Evolutionary conservation across 495 filamentous ascomycete species (phyloP).

Genomic region (Talaromyces thailandensis): DNA sequence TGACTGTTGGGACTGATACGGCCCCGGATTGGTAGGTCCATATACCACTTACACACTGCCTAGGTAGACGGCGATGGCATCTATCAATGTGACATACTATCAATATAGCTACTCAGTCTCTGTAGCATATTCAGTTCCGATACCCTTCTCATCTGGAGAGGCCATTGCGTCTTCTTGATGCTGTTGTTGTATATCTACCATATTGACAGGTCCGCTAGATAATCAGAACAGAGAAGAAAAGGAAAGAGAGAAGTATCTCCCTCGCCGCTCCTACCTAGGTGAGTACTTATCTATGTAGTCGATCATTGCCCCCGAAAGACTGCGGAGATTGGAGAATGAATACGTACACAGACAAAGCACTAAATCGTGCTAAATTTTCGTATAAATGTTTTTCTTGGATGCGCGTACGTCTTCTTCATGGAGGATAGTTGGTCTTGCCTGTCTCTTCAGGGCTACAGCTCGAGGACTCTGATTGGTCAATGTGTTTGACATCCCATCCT

Average conservation of each 20-base stretch:
- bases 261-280: not conserved
- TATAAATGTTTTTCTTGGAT: not conserved
- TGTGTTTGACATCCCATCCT: not conserved
- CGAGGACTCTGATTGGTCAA: not conserved
- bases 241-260: not conserved
- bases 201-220: not conserved
- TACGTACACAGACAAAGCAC: not conserved
- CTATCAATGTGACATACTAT: not conserved
- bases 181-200: not conserved
- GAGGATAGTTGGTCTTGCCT: not conserved
- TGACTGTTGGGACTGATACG: conserved; percentile 1
- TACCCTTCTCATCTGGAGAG: not conserved
- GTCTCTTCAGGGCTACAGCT: not conserved
- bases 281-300: no score
- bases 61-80: not conserved
- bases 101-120: not conserved
- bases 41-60: not conserved
- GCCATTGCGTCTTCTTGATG: not conserved
- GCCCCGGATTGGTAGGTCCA: not conserved
- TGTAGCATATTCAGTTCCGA: not conserved
- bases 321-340: not conserved
- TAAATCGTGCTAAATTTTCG: not conserved
- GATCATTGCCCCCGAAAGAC: no score
- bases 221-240: not conserved
- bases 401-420: not conserved